Evolutionary conservation across 768 basidiomycete species (phyloP).

Genomic region (Calocybe indica): DNA sequence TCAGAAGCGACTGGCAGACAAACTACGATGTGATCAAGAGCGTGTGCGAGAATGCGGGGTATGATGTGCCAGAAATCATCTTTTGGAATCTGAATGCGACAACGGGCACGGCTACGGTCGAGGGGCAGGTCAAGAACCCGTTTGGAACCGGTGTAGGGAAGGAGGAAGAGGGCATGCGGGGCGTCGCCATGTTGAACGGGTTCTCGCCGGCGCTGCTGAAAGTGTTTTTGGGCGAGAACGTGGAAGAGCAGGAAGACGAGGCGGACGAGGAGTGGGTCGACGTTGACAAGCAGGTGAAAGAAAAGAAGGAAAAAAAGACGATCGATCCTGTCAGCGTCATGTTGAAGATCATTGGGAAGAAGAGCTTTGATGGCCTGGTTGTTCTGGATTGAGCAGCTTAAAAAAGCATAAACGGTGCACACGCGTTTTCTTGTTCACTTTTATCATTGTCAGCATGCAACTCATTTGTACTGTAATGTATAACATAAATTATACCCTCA

Average conservation of each 20-base stretch:
- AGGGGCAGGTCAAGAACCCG: no score
- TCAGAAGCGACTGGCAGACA: slow-evolving; percentile 44
- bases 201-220: slow-evolving; percentile 68
- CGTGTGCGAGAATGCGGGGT: slow-evolving; percentile 56
- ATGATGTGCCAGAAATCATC: slow-evolving; percentile 67
- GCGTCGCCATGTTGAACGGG: slow-evolving; percentile 66
- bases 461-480: no score
- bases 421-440: no score
- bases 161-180: slow-evolving; percentile 44
- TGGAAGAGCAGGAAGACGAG: slow-evolving; percentile 15
- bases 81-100: slow-evolving; percentile 55
- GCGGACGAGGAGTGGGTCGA: slow-evolving; percentile 28
- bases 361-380: slow-evolving; percentile 51
- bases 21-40: slow-evolving; percentile 52
- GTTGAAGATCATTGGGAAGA: slow-evolving; percentile 40
- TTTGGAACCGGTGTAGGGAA: slow-evolving; percentile 19
- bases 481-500: no score
- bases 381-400: slow-evolving; percentile 41
- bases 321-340: slow-evolving; percentile 39
- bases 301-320: slow-evolving; percentile 20
- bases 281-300: slow-evolving; percentile 18
- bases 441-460: no score
- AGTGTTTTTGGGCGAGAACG: slow-evolving; percentile 57
- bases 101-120: slow-evolving; percentile 17
- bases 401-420: no score